Conservation (phyloP, 176 grass and related monocot species). For the Carex littledalei region DNA sequence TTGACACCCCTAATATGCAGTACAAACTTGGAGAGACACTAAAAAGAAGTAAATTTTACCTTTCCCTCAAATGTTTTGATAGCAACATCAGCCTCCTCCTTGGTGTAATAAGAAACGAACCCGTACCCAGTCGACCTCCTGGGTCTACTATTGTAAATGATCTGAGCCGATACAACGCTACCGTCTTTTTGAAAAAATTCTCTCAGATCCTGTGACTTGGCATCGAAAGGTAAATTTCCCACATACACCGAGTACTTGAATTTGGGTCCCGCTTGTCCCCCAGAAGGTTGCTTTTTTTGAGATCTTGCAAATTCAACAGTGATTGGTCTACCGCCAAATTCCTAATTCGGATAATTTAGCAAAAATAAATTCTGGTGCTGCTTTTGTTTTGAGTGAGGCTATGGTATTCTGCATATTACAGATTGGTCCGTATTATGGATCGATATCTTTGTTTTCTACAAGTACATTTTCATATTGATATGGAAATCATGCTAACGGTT, state of each 20-base stretch:
- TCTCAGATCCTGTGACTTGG: slow-evolving; percentile 65
- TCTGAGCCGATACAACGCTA: slow-evolving; percentile 62
- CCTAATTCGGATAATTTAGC: slow-evolving; percentile 28
- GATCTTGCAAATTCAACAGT: slow-evolving; percentile 72
- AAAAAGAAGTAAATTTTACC: slow-evolving; percentile 33
- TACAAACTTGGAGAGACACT: neutral
- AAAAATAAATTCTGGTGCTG: neutral
- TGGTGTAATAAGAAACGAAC: slow-evolving; percentile 74
- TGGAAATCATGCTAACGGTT: too few species aligned
- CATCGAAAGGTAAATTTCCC: slow-evolving; percentile 74
- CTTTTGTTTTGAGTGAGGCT: neutral
- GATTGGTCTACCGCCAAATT: slow-evolving; percentile 59
- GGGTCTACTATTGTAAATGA: slow-evolving; percentile 71
- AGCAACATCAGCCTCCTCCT: slow-evolving; percentile 70
- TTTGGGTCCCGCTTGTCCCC: slow-evolving; percentile 11
- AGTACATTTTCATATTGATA: too few species aligned
- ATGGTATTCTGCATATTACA: too few species aligned
- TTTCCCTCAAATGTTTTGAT: slow-evolving; percentile 58
- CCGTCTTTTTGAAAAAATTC: slow-evolving; percentile 53
- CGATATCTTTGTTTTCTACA: too few species aligned
- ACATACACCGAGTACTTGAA: slow-evolving; percentile 54
- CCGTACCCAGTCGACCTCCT: slow-evolving; percentile 86
- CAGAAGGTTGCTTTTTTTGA: slow-evolving; percentile 47
- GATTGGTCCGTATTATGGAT: too few species aligned
- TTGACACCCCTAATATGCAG: too few species aligned